Percentiles rank a stretch among this genome's conserved stretches.
These are phyloP conservation scores for Cubamyces lactineus DNA, from an alignment of 768 basidiomycete genomes.

Conservation along the genomic window DNA sequence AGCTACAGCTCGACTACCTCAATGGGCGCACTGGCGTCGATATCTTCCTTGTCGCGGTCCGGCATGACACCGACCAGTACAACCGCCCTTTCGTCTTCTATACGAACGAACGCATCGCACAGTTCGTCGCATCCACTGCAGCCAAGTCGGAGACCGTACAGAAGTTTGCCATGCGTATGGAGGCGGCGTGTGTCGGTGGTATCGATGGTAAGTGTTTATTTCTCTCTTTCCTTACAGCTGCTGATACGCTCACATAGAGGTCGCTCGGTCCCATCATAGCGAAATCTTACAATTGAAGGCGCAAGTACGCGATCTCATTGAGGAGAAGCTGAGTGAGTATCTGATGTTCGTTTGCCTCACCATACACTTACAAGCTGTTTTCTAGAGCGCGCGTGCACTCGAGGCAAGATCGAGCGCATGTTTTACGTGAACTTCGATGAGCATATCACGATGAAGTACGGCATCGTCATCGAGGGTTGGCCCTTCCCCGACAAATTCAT, in stretches of 20 bases:
- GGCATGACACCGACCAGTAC: too few relatives aligned
- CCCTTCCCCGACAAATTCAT: conserved; percentile 25
- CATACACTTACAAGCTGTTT: neutral
- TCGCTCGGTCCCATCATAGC: neutral
- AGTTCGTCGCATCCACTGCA: too few relatives aligned
- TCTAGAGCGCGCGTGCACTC: neutral
- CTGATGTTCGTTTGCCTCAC: too few relatives aligned
- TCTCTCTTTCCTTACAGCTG: neutral
- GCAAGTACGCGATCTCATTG: neutral
- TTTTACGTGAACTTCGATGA: conserved; percentile 27
- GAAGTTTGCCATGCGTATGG: neutral
- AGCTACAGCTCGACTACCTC: too few relatives aligned
- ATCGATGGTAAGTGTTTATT: neutral
- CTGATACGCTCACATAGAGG: neutral
- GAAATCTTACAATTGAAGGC: neutral
- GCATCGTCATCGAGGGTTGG: conserved; percentile 29
- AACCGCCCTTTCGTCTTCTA: too few relatives aligned
- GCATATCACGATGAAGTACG: conserved; percentile 25
- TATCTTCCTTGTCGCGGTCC: too few relatives aligned
- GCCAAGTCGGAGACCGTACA: neutral
- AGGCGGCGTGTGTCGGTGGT: neutral
- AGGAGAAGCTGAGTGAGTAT: neutral
- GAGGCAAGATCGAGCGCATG: conserved; percentile 19
- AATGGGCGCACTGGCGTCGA: too few relatives aligned
- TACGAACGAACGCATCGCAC: too few relatives aligned